Evolutionary conservation across 352 stramenopile species (phyloP), one percentile per base, ranked within the genome.

Genomic region (Aphanomyces euteiches): DNA sequence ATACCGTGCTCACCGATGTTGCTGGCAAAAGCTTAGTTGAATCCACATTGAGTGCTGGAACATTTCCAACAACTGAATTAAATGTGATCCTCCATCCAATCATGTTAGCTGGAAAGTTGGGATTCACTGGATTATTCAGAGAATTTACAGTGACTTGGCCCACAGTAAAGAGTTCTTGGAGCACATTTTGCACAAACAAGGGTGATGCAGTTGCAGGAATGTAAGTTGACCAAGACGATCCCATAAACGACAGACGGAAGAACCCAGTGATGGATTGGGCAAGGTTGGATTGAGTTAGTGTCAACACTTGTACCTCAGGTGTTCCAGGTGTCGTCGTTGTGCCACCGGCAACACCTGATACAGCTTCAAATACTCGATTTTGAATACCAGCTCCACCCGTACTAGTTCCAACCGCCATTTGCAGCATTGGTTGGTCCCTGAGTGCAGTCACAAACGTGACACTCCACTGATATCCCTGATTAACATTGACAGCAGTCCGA

Each of bases 81-180:
- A 95, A 96, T 2, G 88, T 93, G 72, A 96, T 90, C 7, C 76
- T 81, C 85, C 87, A 96, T 36, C 15, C 28, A 6, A 59, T 15
- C 59, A 59, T 39, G 43, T 60, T 28, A 72, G 67, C 67, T 58
- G 56, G 34, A 47, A 76, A 58, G 43, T 77, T 43, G 19, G 47
- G 66, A 21, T 63, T 70, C n/a, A 39, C 21, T 28, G 28, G 28
- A 28, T 28, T 28, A 28, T 28, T 28, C 28, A 56, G 68, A n/a
- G 56, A n/a, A 1, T 77, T 82, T 6, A 90, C 81, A 1, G 75
- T 78, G 15, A 92, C 83, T 38, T 80, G 75, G 0, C 84, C 84
- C 2, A 94, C 77, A 0, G 80, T 93, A 34, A 88, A 77, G 10
- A 96, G 73, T 7, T 78, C 74, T 71, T 91, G 74, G 0, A 93